A percentile compares a stretch with the other conserved stretches of the same genome.
Evolutionary conservation across 148 eudicot species (phyloP).

Genomic region (Pharnaceum exiguum): DNA sequence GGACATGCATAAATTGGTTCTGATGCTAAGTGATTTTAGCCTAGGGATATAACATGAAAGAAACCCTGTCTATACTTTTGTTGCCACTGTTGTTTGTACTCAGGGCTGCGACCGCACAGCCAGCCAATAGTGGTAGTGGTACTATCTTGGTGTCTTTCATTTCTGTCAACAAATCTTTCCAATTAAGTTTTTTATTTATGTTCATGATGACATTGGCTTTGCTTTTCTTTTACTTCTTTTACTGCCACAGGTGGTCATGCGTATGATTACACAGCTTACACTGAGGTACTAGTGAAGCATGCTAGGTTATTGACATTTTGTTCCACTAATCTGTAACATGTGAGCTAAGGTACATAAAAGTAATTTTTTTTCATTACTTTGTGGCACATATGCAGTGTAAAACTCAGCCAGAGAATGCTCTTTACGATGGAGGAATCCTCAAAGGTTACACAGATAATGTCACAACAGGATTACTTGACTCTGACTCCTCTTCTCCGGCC

Average conservation of each 20-base stretch:
- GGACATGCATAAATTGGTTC: background rate
- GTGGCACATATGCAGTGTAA: conserved; percentile 3
- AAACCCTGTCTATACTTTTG: background rate
- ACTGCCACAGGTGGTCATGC: background rate
- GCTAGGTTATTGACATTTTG: background rate
- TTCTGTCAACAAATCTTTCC: background rate
- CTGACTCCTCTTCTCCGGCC: conserved; percentile 1
- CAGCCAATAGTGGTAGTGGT: conserved; percentile 9
- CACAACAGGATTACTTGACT: background rate
- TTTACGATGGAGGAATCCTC: conserved; percentile 21
- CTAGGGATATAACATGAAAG: conserved; percentile 14
- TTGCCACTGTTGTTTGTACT: conserved; percentile 3
- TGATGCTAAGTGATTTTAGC: background rate
- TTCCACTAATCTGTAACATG: background rate
- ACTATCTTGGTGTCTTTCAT: background rate
- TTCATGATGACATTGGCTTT: background rate
- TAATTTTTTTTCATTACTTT: background rate
- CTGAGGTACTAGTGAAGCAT: conserved; percentile 8
- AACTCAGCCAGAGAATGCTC: conserved; percentile 12
- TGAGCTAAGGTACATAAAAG: background rate
- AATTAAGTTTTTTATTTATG: no score
- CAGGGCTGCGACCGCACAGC: background rate
- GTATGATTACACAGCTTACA: conserved; percentile 17
- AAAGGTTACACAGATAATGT: conserved; percentile 1
- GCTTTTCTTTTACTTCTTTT: background rate